Conservation (phyloP, 2,329 filamentous ascomycete species). For the Ceratocystis destructans region DNA sequence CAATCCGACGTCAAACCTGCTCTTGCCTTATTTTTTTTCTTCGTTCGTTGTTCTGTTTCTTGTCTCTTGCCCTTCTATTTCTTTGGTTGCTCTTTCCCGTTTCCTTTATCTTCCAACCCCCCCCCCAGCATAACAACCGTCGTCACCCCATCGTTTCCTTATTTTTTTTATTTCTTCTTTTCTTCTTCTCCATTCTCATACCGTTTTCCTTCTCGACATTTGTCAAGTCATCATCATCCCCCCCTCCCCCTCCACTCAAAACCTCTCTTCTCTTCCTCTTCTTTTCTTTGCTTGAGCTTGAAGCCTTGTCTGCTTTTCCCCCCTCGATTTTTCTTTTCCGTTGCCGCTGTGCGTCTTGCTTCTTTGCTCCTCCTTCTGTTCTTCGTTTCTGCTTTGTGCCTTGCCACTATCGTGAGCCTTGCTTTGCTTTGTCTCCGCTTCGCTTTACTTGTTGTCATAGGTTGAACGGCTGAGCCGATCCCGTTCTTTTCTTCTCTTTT, state of each 20-base stretch:
- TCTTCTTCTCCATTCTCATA: background rate
- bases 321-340: constrained; percentile 2
- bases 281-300: background rate
- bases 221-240: background rate
- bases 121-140: constrained; percentile 7
- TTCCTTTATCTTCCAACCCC: constrained; percentile 5
- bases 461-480: constrained; percentile 17
- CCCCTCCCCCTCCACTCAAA: background rate
- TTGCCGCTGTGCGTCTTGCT: background rate
- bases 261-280: background rate
- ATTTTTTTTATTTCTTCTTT: background rate
- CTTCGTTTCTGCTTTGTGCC: background rate
- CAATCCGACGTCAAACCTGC: background rate
- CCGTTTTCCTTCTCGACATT: background rate
- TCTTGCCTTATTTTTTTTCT: background rate
- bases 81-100: background rate
- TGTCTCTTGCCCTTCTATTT: too few relatives aligned
- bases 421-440: too few relatives aligned
- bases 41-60: background rate
- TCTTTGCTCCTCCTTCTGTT: background rate
- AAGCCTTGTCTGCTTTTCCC: background rate
- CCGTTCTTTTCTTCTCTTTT: constrained; percentile 7
- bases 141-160: background rate
- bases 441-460: background rate
- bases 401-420: constrained; percentile 4